Evolutionary conservation across 805 yeast genomes (phyloP), one percentile per base, ranked within the genome.

Genomic region (Myxozyma neglecta): DNA sequence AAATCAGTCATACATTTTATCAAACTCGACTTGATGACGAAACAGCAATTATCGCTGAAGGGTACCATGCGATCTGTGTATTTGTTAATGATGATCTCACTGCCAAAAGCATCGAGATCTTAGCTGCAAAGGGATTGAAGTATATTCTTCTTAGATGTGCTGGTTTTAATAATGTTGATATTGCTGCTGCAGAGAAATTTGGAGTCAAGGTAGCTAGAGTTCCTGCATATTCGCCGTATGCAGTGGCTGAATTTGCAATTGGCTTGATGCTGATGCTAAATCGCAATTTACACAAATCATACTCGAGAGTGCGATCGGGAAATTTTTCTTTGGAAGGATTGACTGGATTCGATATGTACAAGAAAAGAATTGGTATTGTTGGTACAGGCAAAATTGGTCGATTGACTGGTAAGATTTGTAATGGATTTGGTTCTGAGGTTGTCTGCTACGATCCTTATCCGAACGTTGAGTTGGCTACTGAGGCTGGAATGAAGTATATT

Each of bases 301-400:
- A 69, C 61, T 61, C 60, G 16, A 69, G 72, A 11, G 70, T 70
- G 14, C 66, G 72, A 7, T 64, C 70, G 0, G 72, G 70, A 10
- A 70, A 70, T 53, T 70, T 70, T 64, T 61, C 65, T 9, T 63
- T 70, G 13, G 70, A 70, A 35, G 72, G 72, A 6, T 56, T 70
- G 45, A 65, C 64, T 16, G 72, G 72, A 11, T 69, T 65, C 39
- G 70, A 69, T 43, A 56, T 70, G 65, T 24, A 73, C 47, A 81
- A 78, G 0, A 75, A 75, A 45, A 76, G 80, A 0, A 67, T 81
- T 50, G 84, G 84, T 5, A 75, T 81, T 18, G 68, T 81, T 37
- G 84, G 84, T 0, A 66, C 81, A 5, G 84, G 84, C 16, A 79
- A 79, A 59, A 81, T 81, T 64, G 83, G 83, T 3, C 64, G 72